phyloP scores from a whole-genome alignment of 441 rosid genomes.

The Arabidopsis hybrid region DNA sequence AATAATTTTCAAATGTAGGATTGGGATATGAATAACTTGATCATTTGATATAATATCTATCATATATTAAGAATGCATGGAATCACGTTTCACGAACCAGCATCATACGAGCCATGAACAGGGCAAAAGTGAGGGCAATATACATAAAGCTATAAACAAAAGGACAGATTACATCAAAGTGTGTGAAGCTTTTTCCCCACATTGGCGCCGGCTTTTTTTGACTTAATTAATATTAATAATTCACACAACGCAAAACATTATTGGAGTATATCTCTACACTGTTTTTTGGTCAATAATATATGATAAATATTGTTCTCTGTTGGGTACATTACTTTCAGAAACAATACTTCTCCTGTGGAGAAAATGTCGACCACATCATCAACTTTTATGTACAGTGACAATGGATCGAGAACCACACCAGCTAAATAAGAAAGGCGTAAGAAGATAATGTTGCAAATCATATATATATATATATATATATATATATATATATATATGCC shows the following conservation, averaged over 20 bases:
- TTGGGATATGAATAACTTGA: not conserved
- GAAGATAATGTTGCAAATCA: not conserved
- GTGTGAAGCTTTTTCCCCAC: slow-evolving; percentile 31
- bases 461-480: too few species aligned
- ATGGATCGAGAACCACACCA: not conserved
- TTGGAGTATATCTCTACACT: not conserved
- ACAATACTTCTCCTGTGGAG: slow-evolving; percentile 3
- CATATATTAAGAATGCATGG: not conserved
- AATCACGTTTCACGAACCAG: slow-evolving; percentile 5
- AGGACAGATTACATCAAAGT: slow-evolving; percentile 33
- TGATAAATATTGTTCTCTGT: not conserved
- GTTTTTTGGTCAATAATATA: slow-evolving; percentile 8
- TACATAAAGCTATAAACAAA: slow-evolving; percentile 26
- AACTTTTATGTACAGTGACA: slow-evolving; percentile 2
- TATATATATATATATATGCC: too few species aligned
- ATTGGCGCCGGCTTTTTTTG: slow-evolving; percentile 40
- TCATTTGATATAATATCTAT: not conserved
- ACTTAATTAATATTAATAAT: slow-evolving; percentile 26
- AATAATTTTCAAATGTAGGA: not conserved
- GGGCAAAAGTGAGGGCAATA: slow-evolving; percentile 24
- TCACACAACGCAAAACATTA: not conserved
- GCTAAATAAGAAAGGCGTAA: not conserved
- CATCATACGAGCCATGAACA: slow-evolving; percentile 17
- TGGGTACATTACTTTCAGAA: not conserved
- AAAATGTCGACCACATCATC: not conserved